Evolutionary conservation across 106 monocot species (phyloP).

Genomic region (Vanilla planifolia): DNA sequence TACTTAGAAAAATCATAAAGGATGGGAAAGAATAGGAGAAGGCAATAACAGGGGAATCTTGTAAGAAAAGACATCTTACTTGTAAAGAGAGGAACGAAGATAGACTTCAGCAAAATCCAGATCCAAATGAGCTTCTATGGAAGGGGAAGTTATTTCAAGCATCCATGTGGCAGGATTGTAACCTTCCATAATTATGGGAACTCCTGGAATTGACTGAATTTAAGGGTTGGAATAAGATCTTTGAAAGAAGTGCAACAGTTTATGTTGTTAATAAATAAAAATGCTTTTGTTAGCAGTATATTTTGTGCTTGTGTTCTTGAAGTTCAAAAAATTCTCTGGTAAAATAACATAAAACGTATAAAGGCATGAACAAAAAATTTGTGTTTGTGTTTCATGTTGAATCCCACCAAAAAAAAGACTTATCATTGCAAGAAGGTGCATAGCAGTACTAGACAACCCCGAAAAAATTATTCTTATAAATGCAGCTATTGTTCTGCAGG

Average conservation of each 20-base stretch:
- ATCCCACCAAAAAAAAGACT: not conserved
- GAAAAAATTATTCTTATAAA: not conserved
- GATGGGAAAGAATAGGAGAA: not conserved
- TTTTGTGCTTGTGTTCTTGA: not conserved
- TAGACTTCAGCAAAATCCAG: conserved; percentile 77
- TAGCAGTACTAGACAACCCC: not conserved
- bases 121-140: conserved; percentile 43
- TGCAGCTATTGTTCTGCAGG: not conserved
- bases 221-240: not conserved
- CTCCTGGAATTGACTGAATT: conserved; percentile 61
- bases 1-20: too few relatives aligned
- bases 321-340: not conserved
- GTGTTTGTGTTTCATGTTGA: too few relatives aligned
- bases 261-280: not conserved
- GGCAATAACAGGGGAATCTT: not conserved
- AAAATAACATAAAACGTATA: not conserved
- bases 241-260: not conserved
- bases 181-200: conserved; percentile 65
- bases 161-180: conserved; percentile 98
- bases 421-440: not conserved
- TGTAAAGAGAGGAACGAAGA: conserved; percentile 42
- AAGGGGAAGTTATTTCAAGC: conserved; percentile 60
- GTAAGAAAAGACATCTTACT: conserved; percentile 27
- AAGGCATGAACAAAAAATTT: conserved; percentile 1
- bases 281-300: not conserved